These are phyloP conservation scores for Daedalea quercina DNA, from an alignment of 768 basidiomycete species.

Conservation along the genomic window DNA sequence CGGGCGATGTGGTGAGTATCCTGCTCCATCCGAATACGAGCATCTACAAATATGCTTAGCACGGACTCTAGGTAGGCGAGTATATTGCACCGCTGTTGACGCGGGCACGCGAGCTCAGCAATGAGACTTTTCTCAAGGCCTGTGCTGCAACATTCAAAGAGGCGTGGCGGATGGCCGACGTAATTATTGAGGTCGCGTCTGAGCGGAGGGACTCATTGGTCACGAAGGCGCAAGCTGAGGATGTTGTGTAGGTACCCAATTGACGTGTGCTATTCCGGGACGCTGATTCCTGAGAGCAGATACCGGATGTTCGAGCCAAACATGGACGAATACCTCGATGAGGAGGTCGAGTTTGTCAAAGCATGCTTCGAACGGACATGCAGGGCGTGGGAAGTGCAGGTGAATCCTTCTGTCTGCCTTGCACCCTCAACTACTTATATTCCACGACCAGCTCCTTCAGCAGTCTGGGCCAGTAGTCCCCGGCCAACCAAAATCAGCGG, in stretches of 20 bases:
- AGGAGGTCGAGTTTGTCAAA: slow-evolving; percentile 83
- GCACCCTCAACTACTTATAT: neutral
- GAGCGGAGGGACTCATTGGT: slow-evolving; percentile 35
- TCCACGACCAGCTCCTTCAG: slow-evolving; percentile 7
- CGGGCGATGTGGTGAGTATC: slow-evolving; percentile 68
- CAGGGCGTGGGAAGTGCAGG: slow-evolving; percentile 74
- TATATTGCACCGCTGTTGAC: slow-evolving; percentile 76
- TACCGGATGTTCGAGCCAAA: slow-evolving; percentile 93
- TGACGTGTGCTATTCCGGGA: neutral
- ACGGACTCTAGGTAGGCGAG: slow-evolving; percentile 65
- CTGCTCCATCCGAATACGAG: slow-evolving; percentile 3
- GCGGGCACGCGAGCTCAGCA: slow-evolving; percentile 69
- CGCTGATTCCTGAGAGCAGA: slow-evolving; percentile 31
- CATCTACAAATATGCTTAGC: neutral
- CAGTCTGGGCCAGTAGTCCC: slow-evolving; percentile 16
- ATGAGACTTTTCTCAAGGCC: slow-evolving; percentile 71
- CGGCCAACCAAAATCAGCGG: neutral
- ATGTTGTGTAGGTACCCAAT: slow-evolving; percentile 61
- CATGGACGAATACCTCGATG: slow-evolving; percentile 97
- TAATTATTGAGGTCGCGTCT: slow-evolving; percentile 51
- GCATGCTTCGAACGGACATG: slow-evolving; percentile 67
- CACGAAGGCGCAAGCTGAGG: slow-evolving; percentile 56
- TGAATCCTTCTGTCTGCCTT: slow-evolving; percentile 21
- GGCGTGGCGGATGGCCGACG: slow-evolving; percentile 80
- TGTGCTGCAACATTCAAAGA: slow-evolving; percentile 88